phyloP scores from a whole-genome alignment of 2,329 filamentous ascomycete genomes.

The Claviceps paspali region DNA sequence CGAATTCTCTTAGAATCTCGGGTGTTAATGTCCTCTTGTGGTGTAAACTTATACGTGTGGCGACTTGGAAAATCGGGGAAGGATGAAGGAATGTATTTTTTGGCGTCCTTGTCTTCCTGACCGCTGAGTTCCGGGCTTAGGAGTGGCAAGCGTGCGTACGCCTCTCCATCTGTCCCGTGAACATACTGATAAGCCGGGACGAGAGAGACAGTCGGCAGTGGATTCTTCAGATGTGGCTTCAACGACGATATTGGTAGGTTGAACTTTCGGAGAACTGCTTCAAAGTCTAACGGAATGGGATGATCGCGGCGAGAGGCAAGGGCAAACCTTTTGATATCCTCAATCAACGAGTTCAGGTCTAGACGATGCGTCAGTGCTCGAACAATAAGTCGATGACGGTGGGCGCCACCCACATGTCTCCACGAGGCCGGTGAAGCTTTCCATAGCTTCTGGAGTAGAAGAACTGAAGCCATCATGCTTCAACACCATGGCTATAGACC shows the following conservation, averaged over 20 bases:
- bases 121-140: conserved; percentile 43
- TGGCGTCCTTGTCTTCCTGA: conserved; percentile 37
- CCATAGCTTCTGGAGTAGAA: conserved; percentile 39
- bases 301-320: conserved; percentile 34
- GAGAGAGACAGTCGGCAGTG: conserved; percentile 26
- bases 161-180: conserved; percentile 22
- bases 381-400: not conserved
- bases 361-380: conserved; percentile 9
- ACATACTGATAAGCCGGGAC: conserved; percentile 23
- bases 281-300: conserved; percentile 42
- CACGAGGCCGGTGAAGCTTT: conserved; percentile 38
- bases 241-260: conserved; percentile 36
- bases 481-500: conserved; percentile 39
- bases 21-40: conserved; percentile 29
- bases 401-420: conserved; percentile 37
- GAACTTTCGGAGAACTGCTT: conserved; percentile 33
- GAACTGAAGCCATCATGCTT: conserved; percentile 43
- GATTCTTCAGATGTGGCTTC: conserved; percentile 40
- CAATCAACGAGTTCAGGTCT: conserved; percentile 36
- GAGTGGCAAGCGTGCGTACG: conserved; percentile 27
- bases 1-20: conserved; percentile 42
- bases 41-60: conserved; percentile 48
- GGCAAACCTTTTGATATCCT: conserved; percentile 31
- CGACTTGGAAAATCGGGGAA: conserved; percentile 50
- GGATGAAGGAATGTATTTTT: conserved; percentile 39